Base-by-base conservation (phyloP, 495 filamentous ascomycete species). In the Pyronema domesticum region DNA sequence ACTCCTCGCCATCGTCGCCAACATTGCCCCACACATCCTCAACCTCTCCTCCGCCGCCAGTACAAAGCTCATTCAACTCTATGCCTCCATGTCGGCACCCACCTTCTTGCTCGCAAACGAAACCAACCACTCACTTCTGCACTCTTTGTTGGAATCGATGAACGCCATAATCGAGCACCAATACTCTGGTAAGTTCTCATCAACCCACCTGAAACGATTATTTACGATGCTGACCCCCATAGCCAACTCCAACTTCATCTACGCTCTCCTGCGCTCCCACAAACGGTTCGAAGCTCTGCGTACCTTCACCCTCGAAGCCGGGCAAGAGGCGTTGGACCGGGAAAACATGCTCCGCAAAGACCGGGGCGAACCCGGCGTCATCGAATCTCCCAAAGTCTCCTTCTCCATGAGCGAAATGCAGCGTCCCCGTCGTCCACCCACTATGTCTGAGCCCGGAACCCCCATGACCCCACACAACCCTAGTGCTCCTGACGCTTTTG, bases 21-120 rank as follows among this genome's bases (percentile, higher is more conserved):
- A 99, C 63, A 77, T 95, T 39, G 81, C 87, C 7, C 78, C 91
- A 8, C 83, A 94, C 64, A 69, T 93, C 7, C 79, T 93, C 57
- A 76, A 81, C 14, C 68, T 95, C 36, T 83, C 82, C 34, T 72
- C 77, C n/a, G 72, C 77, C 6, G 77, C 87, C 9, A 83, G 85
- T 61, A 78, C 80, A 18, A 95, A 86, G 68, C 69, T 95, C 45
- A 71, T 95, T 45, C 86, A 96, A 58, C 73, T 96, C 7, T 96
- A 89, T 68, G 80, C 81, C 14, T 91, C 84, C 1, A 94, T 96
- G 86, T 94, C 91, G 6, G 83, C 91, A 0, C 93, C 93, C 1
- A 83, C 80, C 23, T 99, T 96, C 67, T 71, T 99, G n/a, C 71
- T 99, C 17, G 85, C 87, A 5, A 99, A 96, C 62, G 93, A 99